Evolutionary conservation across 306 rosid species (phyloP), one percentile per base, ranked within the genome.

Genomic region (Delonix regia): DNA sequence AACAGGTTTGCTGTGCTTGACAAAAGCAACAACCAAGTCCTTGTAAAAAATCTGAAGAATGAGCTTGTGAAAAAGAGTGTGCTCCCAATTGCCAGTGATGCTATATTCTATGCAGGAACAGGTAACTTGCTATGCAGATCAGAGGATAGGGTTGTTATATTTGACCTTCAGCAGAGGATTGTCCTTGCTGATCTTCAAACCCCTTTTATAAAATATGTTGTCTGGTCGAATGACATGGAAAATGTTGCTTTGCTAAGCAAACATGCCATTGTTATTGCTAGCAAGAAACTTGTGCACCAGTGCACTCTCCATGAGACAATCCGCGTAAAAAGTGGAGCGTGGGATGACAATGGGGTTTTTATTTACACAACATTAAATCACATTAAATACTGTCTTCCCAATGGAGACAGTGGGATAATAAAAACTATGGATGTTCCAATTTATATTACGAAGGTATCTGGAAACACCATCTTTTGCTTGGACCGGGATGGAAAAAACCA

Each of bases 311-410:
- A 94, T 38, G 98, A 94, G 88, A 92, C 98, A 34, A 94, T 94
- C 69, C 98, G 98, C 67, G 96, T 94, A 27, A 94, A 94, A 81
- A 94, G 97, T 77, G 98, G 98, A 75, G 94, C 89, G 15, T 94
- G 98, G 98, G 98, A 94, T 85, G 98, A 92, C 83, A 92, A 90
- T 64, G 97, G 98, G 30, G 91, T 94, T 78, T 92, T 94, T 84
- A 94, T 94, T 61, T 94, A 94, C 76, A 89, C 98, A 0, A 94
- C 98, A 15, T 78, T 94, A 67, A 94, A 94, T 76, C 98, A 94
- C 82, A 89, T 94, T 38, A 94, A 94, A 73, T 94, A 94, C 69
- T 94, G 97, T 80, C 93, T 94, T 9, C 92, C 98, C 53, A 94
- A 90, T 78, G 98, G 98, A 41, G 98, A 94, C 81, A 89, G 87